These are phyloP conservation scores for Aegilops umbellulata DNA, from an alignment of 176 grass and related monocot genomes.

Conservation along the genomic window DNA sequence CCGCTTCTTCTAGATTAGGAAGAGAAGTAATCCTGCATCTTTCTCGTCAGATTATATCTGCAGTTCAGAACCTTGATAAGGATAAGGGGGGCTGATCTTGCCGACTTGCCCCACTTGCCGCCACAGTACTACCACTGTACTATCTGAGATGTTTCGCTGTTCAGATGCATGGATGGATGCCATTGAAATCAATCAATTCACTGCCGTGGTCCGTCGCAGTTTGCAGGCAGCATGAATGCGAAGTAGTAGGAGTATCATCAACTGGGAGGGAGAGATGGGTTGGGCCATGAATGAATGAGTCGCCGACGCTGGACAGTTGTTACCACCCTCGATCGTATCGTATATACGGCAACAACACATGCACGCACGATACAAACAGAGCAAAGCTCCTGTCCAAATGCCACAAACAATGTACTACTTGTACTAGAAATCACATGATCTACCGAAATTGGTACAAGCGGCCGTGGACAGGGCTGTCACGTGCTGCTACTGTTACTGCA, in stretches of 20 bases:
- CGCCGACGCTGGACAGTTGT: background rate
- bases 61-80: background rate
- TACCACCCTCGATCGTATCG: background rate
- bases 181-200: background rate
- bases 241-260: background rate
- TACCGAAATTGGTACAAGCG: background rate
- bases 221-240: background rate
- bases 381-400: background rate
- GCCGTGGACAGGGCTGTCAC: background rate
- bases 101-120: background rate
- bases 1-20: too few species aligned
- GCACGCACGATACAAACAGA: background rate
- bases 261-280: too few species aligned
- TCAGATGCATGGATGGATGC: background rate
- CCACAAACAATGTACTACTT: background rate
- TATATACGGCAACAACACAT: background rate
- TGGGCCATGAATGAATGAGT: background rate
- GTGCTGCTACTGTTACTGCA: background rate
- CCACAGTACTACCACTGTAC: background rate
- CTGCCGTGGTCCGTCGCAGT: background rate
- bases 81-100: background rate
- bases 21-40: too few species aligned
- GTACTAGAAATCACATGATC: background rate
- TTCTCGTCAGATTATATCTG: background rate
- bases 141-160: background rate